These are phyloP conservation scores for Beauveria medogensis DNA, from an alignment of 2,329 filamentous ascomycete genomes.

Conservation along the genomic window DNA sequence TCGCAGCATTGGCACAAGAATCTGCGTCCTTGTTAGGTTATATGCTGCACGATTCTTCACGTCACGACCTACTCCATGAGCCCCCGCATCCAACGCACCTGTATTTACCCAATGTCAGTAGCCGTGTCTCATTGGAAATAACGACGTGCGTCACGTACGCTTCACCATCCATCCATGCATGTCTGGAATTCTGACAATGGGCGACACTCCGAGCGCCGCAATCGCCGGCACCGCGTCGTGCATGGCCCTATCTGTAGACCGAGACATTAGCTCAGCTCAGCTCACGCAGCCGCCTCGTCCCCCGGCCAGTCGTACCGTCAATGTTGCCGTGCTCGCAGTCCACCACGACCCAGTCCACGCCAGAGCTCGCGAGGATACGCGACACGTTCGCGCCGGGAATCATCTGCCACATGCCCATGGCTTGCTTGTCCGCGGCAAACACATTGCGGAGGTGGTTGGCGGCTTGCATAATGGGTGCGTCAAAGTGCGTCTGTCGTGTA, in stretches of 20 bases:
- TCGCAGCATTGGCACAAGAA: conserved; percentile 38
- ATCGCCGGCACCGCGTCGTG: conserved; percentile 47
- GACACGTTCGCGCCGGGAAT: conserved; percentile 53
- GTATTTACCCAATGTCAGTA: neutral
- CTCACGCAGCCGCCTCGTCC: neutral
- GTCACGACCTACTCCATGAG: conserved; percentile 38
- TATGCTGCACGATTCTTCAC: neutral
- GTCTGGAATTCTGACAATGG: conserved; percentile 46
- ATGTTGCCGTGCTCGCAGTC: conserved; percentile 47
- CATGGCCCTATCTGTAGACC: conserved; percentile 37
- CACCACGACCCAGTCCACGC: conserved; percentile 59
- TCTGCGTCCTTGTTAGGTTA: conserved; percentile 17
- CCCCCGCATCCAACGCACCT: conserved; percentile 30
- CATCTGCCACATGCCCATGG: conserved; percentile 57
- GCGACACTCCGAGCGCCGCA: conserved; percentile 44
- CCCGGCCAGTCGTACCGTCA: conserved; percentile 26
- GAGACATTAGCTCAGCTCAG: neutral
- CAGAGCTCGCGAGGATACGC: conserved; percentile 49
- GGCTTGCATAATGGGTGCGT: conserved; percentile 27
- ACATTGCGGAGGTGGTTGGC: conserved; percentile 41
- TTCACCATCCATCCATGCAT: conserved; percentile 50
- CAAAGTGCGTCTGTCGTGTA: neutral
- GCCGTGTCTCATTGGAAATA: too few species aligned
- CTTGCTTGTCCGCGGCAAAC: conserved; percentile 39
- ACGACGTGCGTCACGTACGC: conserved; percentile 23